Percentiles rank a stretch among this genome's conserved stretches.
Evolutionary conservation across 2,329 filamentous ascomycete species (phyloP).

Genomic region (Calonectria pseudoreteaudii): DNA sequence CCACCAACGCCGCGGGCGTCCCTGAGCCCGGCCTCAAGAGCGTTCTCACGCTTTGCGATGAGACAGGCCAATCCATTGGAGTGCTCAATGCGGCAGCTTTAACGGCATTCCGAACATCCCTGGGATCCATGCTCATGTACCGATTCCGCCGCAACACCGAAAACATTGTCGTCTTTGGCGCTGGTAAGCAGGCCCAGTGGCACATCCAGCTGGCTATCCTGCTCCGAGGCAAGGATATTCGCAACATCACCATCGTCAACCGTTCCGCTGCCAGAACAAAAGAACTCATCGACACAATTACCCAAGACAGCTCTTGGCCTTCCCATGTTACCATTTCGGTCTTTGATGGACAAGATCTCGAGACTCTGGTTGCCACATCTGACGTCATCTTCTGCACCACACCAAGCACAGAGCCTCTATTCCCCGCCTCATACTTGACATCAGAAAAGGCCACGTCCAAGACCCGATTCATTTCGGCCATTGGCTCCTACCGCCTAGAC

Average conservation of each 20-base stretch:
- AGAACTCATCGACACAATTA: conserved; percentile 35
- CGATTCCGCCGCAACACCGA: conserved; percentile 40
- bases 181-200: conserved; percentile 79
- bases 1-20: conserved; percentile 14
- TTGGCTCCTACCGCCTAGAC: conserved; percentile 47
- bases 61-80: conserved; percentile 67
- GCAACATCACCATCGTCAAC: conserved; percentile 49
- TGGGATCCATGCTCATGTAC: conserved; percentile 72
- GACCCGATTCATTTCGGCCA: conserved; percentile 44
- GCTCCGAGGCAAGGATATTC: conserved; percentile 50
- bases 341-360: conserved; percentile 28
- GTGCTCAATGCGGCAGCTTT: conserved; percentile 76
- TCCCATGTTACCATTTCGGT: conserved; percentile 30
- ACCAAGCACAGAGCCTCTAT: conserved; percentile 44
- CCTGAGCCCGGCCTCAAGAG: conserved; percentile 57
- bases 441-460: conserved; percentile 38
- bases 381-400: conserved; percentile 49
- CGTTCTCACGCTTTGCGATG: conserved; percentile 70
- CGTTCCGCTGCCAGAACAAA: conserved; percentile 40
- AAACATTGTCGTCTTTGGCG: conserved; percentile 75
- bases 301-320: conserved; percentile 23
- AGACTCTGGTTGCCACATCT: conserved; percentile 32
- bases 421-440: conserved; percentile 37
- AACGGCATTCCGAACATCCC: conserved; percentile 76
- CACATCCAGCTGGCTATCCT: conserved; percentile 75